A percentile compares a stretch with the other conserved stretches of the same genome.
Evolutionary conservation across 768 basidiomycete genomes (phyloP).

Genomic region (Scleroderma citrinum): DNA sequence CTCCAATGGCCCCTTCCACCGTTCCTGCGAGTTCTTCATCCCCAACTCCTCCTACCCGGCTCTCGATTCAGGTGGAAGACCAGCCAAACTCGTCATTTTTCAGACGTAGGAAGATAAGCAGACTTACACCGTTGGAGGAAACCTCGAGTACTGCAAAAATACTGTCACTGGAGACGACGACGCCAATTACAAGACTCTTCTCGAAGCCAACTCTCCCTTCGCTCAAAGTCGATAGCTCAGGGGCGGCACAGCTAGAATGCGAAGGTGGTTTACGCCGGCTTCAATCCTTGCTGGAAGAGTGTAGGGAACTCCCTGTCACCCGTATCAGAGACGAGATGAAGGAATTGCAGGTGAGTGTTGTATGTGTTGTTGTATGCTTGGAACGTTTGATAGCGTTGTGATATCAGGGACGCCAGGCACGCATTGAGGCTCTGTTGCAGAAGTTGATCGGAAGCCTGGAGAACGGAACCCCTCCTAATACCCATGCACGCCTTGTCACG

Average conservation of each 20-base stretch:
- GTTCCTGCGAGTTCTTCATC: constrained; percentile 8
- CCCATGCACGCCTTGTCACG: not conserved
- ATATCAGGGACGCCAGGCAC: constrained; percentile 61
- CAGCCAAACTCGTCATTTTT: constrained; percentile 6
- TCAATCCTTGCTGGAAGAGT: constrained; percentile 58
- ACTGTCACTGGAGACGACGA: constrained; percentile 23
- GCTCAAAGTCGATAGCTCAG: constrained; percentile 24
- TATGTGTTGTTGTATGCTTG: not conserved
- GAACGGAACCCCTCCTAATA: constrained; percentile 23
- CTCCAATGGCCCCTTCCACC: constrained; percentile 8
- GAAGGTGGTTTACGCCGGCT: constrained; percentile 48
- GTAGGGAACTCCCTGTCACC: constrained; percentile 57
- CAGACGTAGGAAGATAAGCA: constrained; percentile 23
- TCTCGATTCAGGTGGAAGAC: constrained; percentile 4
- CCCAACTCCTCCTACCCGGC: constrained; percentile 1
- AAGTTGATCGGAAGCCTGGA: constrained; percentile 65
- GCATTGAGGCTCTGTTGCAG: constrained; percentile 68
- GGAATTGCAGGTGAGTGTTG: constrained; percentile 66
- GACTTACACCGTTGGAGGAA: constrained; percentile 22
- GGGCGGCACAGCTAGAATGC: constrained; percentile 1
- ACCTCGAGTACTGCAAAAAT: constrained; percentile 24
- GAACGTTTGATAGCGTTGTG: constrained; percentile 2
- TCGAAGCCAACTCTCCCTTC: constrained; percentile 11
- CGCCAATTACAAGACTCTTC: constrained; percentile 25
- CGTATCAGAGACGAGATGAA: constrained; percentile 75